Base-by-base conservation (phyloP, 768 basidiomycete species). In the Lactarius hatsudake region DNA sequence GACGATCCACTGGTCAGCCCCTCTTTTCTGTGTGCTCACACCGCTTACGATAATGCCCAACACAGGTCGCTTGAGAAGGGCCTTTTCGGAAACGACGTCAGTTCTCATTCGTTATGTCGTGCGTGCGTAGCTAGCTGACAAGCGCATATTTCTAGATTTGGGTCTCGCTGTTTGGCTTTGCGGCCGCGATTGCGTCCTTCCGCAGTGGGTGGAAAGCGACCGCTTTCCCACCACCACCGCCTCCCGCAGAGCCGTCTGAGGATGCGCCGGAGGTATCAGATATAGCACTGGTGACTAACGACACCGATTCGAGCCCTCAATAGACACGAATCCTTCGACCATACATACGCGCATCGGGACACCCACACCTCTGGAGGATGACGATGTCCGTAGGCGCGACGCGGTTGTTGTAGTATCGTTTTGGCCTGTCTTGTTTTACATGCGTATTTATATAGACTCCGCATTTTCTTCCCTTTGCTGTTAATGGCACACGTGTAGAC, bases 1-100 rank as follows among this genome's bases (percentile, higher is more conserved):
- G 59, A 91, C 93, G 2, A 76, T 93, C 64, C 94, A 96, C 74
- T 94, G 93, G 94, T 92, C 70, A 62, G 84, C 18, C 58, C 18
- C 45, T 12, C 10, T n/a, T 20, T 8, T 8, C 4, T 23, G 7
- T 7, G 8, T 15, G 5, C 5, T 34, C 26, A 9, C 30, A 36
- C 55, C 65, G 12, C 10, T n/a, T 23, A 40, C 38, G 38, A 40
- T n/a, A 42, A 42, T 15, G 28, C 18, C 18, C 43, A 12, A n/a
- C 18, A 1, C 15, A 71, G 66, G 67, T 72, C 69, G 5, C 64
- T 72, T 10, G 62, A 66, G 59, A 69, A 63, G 20, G 71, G 67
- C 9, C 15, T 71, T 15, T 71, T 72, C 53, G 51, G 66, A 61
- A 64, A 71, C n/a, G 61, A 71, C 18, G 68, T 69, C 23, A 6